Percentiles rank a stretch among this genome's conserved stretches.
Conservation (phyloP, 371 early-diverging fungal genomes). For the Mortierella sp. region DNA sequence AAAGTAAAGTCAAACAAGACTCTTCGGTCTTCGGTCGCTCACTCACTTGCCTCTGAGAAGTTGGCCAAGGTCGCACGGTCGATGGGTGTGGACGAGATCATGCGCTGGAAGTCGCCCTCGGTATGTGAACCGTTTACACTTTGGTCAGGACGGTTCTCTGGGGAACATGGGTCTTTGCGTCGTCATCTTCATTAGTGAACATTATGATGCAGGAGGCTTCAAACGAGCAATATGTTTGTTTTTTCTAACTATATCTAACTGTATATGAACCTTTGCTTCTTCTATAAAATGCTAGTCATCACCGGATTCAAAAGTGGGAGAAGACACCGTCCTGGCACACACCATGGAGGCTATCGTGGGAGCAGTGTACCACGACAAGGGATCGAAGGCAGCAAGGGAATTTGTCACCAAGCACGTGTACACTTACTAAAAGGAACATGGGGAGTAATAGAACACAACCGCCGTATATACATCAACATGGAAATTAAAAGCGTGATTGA, state of each 20-base stretch:
- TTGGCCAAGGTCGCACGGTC: conserved; percentile 43
- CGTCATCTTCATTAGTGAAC: too few relatives aligned
- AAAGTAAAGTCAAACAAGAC: conserved; percentile 44
- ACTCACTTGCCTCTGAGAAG: conserved; percentile 15
- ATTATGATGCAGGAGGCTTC: too few relatives aligned
- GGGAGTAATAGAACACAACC: neutral
- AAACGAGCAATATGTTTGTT: neutral
- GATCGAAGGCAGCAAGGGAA: conserved; percentile 55
- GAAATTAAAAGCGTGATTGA: neutral
- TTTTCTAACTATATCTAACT: too few relatives aligned
- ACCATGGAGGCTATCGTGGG: conserved; percentile 61
- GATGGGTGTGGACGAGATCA: conserved; percentile 36
- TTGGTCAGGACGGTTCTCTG: too few relatives aligned
- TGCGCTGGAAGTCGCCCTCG: conserved; percentile 51
- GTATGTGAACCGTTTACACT: too few relatives aligned
- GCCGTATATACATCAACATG: neutral
- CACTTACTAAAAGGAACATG: conserved; percentile 31
- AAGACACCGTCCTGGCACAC: conserved; percentile 54
- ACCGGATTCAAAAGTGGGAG: conserved; percentile 37
- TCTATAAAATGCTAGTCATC: conserved; percentile 14
- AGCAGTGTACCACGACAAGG: conserved; percentile 65
- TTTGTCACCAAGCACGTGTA: conserved; percentile 50
- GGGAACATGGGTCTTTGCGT: too few relatives aligned
- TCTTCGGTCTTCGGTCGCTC: conserved; percentile 26
- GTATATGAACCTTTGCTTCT: neutral